These are phyloP conservation scores for Vanrija pseudolonga DNA, from an alignment of 1,284 basidiomycete species.

Conservation along the genomic window DNA sequence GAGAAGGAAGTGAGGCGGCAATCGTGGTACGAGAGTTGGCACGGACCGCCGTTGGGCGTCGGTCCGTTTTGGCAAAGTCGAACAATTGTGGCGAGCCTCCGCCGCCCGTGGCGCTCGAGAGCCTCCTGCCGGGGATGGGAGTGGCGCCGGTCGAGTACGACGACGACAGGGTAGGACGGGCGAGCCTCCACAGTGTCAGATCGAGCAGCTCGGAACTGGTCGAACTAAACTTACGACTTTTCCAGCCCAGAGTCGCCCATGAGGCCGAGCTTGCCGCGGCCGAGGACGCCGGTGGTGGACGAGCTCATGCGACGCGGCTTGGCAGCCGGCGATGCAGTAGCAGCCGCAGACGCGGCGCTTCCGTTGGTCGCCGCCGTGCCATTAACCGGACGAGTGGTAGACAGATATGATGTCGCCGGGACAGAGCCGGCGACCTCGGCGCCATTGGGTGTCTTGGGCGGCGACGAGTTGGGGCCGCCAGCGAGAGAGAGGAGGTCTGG, in stretches of 20 bases:
- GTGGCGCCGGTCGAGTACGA: conserved; percentile 22
- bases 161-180: conserved; percentile 20
- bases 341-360: conserved; percentile 3
- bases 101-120: conserved; percentile 19
- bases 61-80: conserved; percentile 46
- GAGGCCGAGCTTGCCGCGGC: conserved; percentile 41
- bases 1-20: conserved; percentile 33
- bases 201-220: not conserved
- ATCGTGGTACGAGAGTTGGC: conserved; percentile 13
- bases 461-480: conserved; percentile 4
- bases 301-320: conserved; percentile 42
- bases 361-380: conserved; percentile 1
- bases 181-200: conserved; percentile 3
- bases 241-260: conserved; percentile 32
- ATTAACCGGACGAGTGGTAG: conserved; percentile 31
- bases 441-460: not conserved
- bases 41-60: conserved; percentile 21
- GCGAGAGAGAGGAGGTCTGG: conserved; percentile 41
- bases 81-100: conserved; percentile 41
- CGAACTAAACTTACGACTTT: conserved; percentile 28
- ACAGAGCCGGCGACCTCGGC: conserved; percentile 27
- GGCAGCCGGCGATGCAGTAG: conserved; percentile 13
- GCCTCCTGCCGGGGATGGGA: conserved; percentile 29
- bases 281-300: conserved; percentile 44
- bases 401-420: conserved; percentile 34